phyloP scores from a whole-genome alignment of 148 eudicot species.

The Diospyros lotus region DNA sequence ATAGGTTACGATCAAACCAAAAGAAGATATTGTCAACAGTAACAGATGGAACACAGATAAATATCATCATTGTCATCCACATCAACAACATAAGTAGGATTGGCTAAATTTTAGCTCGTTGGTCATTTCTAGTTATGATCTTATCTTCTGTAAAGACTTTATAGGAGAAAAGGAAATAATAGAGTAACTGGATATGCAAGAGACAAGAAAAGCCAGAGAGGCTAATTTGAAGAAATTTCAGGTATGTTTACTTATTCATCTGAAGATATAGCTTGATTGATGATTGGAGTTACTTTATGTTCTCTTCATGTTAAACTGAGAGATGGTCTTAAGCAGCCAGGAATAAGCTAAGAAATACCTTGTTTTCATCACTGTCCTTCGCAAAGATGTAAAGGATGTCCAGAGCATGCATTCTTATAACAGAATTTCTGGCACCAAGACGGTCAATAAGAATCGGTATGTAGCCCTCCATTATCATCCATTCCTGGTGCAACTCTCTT shows the following conservation, averaged over 20 bases:
- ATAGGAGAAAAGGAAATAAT: too few species aligned
- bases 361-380: constrained; percentile 6
- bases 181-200: background rate
- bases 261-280: background rate
- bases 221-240: background rate
- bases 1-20: too few species aligned
- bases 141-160: too few species aligned
- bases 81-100: too few species aligned
- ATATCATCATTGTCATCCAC: too few species aligned
- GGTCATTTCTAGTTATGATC: too few species aligned
- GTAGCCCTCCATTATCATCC: constrained; percentile 12
- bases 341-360: background rate
- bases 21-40: too few species aligned
- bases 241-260: background rate
- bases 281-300: background rate
- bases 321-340: background rate
- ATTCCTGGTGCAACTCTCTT: constrained; percentile 16
- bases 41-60: too few species aligned
- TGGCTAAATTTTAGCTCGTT: too few species aligned
- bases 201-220: background rate
- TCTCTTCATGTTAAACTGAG: background rate
- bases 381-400: constrained; percentile 12
- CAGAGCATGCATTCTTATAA: constrained; percentile 5
- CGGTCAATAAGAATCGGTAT: constrained; percentile 7
- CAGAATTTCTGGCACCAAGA: constrained; percentile 7